Evolutionary conservation across 2,329 filamentous ascomycete genomes (phyloP).

Genomic region (Aspergillus spinulosporus): DNA sequence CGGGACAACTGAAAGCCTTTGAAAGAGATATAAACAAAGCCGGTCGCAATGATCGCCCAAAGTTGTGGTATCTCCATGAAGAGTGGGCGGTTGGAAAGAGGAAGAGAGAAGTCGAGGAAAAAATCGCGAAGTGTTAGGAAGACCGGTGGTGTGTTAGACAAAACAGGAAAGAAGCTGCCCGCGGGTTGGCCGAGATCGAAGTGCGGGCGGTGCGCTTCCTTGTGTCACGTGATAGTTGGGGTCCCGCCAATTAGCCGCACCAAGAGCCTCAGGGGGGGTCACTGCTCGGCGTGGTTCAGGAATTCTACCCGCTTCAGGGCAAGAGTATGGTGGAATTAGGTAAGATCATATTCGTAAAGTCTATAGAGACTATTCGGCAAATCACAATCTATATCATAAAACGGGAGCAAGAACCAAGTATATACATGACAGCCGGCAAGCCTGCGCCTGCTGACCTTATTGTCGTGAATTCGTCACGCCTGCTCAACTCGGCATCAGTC

Average conservation of each 20-base stretch:
- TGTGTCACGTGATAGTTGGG: too few relatives aligned
- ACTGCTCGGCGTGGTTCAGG: too few relatives aligned
- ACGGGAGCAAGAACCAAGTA: conserved; percentile 12
- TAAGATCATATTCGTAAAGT: not conserved
- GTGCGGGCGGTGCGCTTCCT: not conserved
- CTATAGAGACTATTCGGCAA: not conserved
- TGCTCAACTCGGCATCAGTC: conserved; percentile 20
- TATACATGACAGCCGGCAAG: conserved; percentile 12
- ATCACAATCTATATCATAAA: not conserved
- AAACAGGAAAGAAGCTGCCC: conserved; percentile 1
- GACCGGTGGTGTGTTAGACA: not conserved
- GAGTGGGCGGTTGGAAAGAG: conserved; percentile 1
- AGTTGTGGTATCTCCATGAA: conserved; percentile 16
- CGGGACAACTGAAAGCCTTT: not conserved
- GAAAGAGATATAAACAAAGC: conserved; percentile 18
- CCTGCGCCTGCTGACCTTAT: conserved; percentile 2
- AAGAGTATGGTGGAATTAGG: too few relatives aligned
- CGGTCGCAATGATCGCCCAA: conserved; percentile 15
- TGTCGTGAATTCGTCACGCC: not conserved
- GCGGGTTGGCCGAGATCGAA: not conserved
- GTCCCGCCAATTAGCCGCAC: too few relatives aligned
- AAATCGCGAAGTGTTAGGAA: not conserved
- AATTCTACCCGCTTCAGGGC: too few relatives aligned
- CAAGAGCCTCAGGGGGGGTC: too few relatives aligned
- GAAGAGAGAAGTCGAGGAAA: not conserved